Conservation (phyloP, 257 asterid genomes). For the Paulownia fortunei region DNA sequence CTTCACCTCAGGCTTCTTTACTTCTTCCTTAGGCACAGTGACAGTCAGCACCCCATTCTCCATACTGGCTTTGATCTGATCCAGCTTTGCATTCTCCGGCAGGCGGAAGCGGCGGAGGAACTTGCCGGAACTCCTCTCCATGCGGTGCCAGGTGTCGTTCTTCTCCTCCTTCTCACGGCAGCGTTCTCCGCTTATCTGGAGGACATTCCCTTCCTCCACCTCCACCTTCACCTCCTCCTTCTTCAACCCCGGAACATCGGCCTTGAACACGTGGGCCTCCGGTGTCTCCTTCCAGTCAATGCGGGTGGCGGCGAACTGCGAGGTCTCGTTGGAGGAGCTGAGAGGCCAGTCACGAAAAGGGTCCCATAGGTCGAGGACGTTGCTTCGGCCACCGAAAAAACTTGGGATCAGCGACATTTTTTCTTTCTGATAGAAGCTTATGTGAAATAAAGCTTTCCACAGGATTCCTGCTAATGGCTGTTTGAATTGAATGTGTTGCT, state of each 20-base stretch:
- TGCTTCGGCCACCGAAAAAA: slow-evolving; percentile 13
- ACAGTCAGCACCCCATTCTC: slow-evolving; percentile 46
- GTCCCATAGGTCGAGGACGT: slow-evolving; percentile 25
- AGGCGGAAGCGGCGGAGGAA: slow-evolving; percentile 40
- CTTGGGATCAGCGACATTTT: slow-evolving; percentile 36
- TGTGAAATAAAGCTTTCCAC: too few species aligned
- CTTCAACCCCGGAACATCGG: too few species aligned
- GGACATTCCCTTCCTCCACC: slow-evolving; percentile 36
- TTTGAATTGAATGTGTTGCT: neutral
- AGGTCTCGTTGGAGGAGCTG: slow-evolving; percentile 21
- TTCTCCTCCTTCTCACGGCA: slow-evolving; percentile 42
- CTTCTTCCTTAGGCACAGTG: slow-evolving; percentile 33
- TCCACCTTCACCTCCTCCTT: too few species aligned
- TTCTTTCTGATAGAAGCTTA: neutral
- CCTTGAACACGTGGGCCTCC: too few species aligned
- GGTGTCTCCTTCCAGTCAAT: too few species aligned
- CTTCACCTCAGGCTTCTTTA: slow-evolving; percentile 32
- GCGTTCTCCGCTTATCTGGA: slow-evolving; percentile 44
- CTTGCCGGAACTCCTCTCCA: slow-evolving; percentile 45
- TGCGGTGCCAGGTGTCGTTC: slow-evolving; percentile 43
- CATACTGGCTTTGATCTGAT: slow-evolving; percentile 35
- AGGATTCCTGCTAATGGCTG: neutral
- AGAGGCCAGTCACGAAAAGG: slow-evolving; percentile 19
- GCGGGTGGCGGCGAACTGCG: too few species aligned
- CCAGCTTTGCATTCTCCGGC: slow-evolving; percentile 39